phyloP scores from a whole-genome alignment of 2,329 filamentous ascomycete species.

The Fusarium nygamai region DNA sequence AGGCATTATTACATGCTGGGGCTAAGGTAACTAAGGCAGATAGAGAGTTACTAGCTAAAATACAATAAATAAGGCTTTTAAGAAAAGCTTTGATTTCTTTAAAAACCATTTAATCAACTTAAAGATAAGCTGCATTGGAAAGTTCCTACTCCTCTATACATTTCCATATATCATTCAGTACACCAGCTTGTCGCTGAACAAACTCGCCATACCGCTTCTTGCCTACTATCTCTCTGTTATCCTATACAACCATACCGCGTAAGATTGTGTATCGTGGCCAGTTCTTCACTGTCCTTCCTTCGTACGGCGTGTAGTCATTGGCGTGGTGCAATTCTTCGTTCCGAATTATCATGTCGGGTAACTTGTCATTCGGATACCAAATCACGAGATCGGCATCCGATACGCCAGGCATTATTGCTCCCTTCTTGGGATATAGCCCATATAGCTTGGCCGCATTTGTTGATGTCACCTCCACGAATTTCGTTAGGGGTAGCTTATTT shows the following conservation, averaged over 20 bases:
- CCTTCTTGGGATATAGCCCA: neutral
- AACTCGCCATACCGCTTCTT: neutral
- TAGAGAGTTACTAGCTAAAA: too few species aligned
- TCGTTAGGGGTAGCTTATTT: neutral
- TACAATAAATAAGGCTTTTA: too few species aligned
- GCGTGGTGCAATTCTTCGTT: neutral
- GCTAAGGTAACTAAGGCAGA: too few species aligned
- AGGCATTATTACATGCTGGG: too few species aligned
- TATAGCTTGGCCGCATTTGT: neutral
- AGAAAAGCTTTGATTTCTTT: too few species aligned
- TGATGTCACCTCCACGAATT: neutral
- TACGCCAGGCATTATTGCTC: neutral
- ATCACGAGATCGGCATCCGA: neutral
- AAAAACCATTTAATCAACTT: too few species aligned
- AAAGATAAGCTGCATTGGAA: too few species aligned
- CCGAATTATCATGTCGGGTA: neutral
- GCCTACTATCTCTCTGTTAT: neutral
- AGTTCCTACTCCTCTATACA: neutral
- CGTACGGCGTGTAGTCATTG: neutral
- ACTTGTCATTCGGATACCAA: neutral
- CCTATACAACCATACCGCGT: neutral
- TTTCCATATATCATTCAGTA: neutral
- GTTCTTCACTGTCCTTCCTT: neutral
- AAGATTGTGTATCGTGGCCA: neutral
- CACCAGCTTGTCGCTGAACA: neutral